Evolutionary conservation across 495 filamentous ascomycete species (phyloP), one percentile per base, ranked within the genome.

Genomic region (Penicillium samsonianum): DNA sequence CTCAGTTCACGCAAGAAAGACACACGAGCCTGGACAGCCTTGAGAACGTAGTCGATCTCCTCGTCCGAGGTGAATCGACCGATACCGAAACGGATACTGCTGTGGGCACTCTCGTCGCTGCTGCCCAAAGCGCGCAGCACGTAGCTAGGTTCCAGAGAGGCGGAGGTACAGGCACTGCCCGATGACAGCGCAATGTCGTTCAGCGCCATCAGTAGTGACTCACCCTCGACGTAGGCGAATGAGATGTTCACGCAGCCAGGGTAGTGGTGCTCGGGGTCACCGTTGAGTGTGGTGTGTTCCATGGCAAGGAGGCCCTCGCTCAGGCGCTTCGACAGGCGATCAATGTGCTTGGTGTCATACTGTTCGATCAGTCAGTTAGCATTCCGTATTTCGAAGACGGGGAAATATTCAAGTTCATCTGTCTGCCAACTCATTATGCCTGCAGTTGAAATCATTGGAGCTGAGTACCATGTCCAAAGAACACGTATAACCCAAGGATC

Each of bases 161-260:
- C 93, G 20, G 93, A 97, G 10, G 94, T 98, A 74, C 94, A 98
- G 7, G 94, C 94, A 66, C 91, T 96, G 50, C 94, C 94, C 2
- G 95, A 98, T 38, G 94, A 98, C 16, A 98, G 79, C 0, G 94
- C 94, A 77, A 98, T 96, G 67, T 98, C 95, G 73, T 98, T 98
- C 51, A 98, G 78, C 2, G 94, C 94, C 94, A 98, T 98, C 53
- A 98, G 82, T 5, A 98, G 87, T 5, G 93, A 97, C 72, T 98
- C 94, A 53, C 94, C 94, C 74, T 98, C 94, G 17, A 98, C 89
- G 68, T 98, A 98, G 41, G 94, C 94, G 65, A 98, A 98, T 5
- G 94, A 98, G 41, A 98, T 86, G 69, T 98, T 98, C 55, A 98
- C 93, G 70, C 95, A 98, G 62, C 94, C 94, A 12, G 95, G 91